Conservation (phyloP, 1,284 basidiomycete genomes). For the Waitea zeae region DNA sequence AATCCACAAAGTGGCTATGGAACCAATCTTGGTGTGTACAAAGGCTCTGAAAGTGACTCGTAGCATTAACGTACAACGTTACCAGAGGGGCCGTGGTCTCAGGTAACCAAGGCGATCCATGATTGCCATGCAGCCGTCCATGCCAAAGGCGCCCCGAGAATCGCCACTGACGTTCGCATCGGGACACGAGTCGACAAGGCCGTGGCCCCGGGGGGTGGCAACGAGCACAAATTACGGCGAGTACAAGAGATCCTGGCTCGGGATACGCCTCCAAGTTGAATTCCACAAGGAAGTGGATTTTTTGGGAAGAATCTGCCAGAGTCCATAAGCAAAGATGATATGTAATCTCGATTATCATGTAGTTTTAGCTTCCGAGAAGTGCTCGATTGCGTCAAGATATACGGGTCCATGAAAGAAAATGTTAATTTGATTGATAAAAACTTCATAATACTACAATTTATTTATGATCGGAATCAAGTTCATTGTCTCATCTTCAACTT, state of each 20-base stretch:
- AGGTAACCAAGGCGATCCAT: conserved; percentile 66
- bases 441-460: too few relatives aligned
- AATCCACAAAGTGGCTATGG: conserved; percentile 80
- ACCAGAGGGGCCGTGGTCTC: conserved; percentile 70
- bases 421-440: too few relatives aligned
- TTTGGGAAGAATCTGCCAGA: too few relatives aligned
- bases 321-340: too few relatives aligned
- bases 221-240: conserved; percentile 59
- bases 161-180: conserved; percentile 83
- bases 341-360: too few relatives aligned
- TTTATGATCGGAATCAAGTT: too few relatives aligned
- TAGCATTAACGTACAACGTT: too few relatives aligned
- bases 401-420: too few relatives aligned
- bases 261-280: conserved; percentile 11
- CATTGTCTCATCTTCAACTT: conserved; percentile 12
- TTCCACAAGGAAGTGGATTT: background rate
- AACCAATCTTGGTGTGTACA: conserved; percentile 64
- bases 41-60: too few relatives aligned
- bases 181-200: conserved; percentile 71
- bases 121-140: conserved; percentile 85
- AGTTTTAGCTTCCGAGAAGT: too few relatives aligned
- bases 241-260: conserved; percentile 58
- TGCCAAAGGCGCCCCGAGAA: conserved; percentile 49
- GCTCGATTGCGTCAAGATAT: too few relatives aligned
- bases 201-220: conserved; percentile 48